These are phyloP conservation scores for Kregervanrija delftensis DNA, from an alignment of 805 yeast genomes.

Conservation along the genomic window DNA sequence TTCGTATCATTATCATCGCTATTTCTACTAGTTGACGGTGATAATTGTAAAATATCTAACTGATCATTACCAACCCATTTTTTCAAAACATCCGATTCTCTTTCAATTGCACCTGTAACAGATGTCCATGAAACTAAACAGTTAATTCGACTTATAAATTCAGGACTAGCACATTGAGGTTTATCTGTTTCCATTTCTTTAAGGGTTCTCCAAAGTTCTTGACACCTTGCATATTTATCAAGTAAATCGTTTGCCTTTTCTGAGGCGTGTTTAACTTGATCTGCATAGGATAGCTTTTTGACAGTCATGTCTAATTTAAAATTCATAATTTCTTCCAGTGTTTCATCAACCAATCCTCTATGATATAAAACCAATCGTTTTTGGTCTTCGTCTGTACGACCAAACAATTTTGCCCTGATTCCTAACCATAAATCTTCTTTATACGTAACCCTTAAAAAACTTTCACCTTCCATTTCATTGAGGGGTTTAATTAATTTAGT, in stretches of 20 bases:
- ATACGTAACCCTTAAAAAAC: slow-evolving; percentile 45
- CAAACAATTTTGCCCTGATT: slow-evolving; percentile 71
- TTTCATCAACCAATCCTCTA: slow-evolving; percentile 64
- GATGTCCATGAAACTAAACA: slow-evolving; percentile 83
- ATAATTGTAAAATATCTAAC: slow-evolving; percentile 46
- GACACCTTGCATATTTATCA: slow-evolving; percentile 56
- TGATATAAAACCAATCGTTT: slow-evolving; percentile 58
- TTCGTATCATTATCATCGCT: background rate
- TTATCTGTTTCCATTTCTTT: slow-evolving; percentile 76
- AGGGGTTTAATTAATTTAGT: slow-evolving; percentile 56
- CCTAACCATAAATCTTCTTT: slow-evolving; percentile 84
- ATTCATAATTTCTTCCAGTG: slow-evolving; percentile 59
- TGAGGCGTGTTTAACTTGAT: slow-evolving; percentile 30
- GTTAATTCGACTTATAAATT: slow-evolving; percentile 59
- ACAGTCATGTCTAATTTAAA: slow-evolving; percentile 40
- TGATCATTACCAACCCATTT: slow-evolving; percentile 84
- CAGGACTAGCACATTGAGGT: slow-evolving; percentile 58
- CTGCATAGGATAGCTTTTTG: slow-evolving; percentile 12
- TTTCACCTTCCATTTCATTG: slow-evolving; percentile 35
- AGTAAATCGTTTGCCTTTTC: slow-evolving; percentile 51
- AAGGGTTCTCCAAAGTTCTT: slow-evolving; percentile 71
- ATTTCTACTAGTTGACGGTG: no score
- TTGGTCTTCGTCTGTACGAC: slow-evolving; percentile 77
- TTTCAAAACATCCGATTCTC: slow-evolving; percentile 53
- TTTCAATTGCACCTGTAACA: slow-evolving; percentile 59